phyloP scores from a whole-genome alignment of 208 protist genomes.

The Wallacemonas sp. region DNA sequence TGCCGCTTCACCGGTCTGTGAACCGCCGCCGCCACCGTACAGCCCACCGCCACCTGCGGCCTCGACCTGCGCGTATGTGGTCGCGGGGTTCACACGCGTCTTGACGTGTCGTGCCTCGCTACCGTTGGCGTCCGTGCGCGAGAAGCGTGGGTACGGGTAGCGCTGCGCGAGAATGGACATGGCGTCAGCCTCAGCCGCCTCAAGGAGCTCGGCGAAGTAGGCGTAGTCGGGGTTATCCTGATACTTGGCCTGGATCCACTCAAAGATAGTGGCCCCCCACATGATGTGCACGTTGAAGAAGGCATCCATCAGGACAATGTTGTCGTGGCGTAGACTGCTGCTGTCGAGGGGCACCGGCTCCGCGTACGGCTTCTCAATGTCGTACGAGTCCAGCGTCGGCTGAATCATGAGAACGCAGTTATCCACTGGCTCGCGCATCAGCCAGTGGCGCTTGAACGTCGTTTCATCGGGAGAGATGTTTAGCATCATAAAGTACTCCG shows the following conservation, averaged over 20 bases:
- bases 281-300: slow-evolving; percentile 99
- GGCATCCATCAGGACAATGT: slow-evolving; percentile 98
- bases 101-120: slow-evolving; percentile 86
- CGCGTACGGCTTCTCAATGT: slow-evolving; percentile 75
- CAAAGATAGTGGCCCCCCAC: slow-evolving; percentile 94
- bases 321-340: slow-evolving; percentile 82
- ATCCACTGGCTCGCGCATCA: slow-evolving; percentile 94
- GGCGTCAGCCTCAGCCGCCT: slow-evolving; percentile 69
- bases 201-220: slow-evolving; percentile 73
- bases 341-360: slow-evolving; percentile 94
- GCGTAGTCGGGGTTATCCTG: slow-evolving; percentile 89
- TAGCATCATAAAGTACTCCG: slow-evolving; percentile 96
- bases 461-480: slow-evolving; percentile 98
- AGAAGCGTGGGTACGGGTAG: slow-evolving; percentile 86
- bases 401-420: slow-evolving; percentile 98
- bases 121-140: slow-evolving; percentile 81
- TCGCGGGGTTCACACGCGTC: slow-evolving; percentile 83
- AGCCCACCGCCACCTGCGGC: neutral
- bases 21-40: neutral
- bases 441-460: slow-evolving; percentile 95
- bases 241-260: slow-evolving; percentile 93
- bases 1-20: slow-evolving; percentile 19
- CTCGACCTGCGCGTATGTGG: slow-evolving; percentile 44
- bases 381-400: slow-evolving; percentile 96
- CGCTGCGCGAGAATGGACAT: slow-evolving; percentile 43